Conservation (phyloP, 805 yeast genomes). For the Naumovozyma baii region DNA sequence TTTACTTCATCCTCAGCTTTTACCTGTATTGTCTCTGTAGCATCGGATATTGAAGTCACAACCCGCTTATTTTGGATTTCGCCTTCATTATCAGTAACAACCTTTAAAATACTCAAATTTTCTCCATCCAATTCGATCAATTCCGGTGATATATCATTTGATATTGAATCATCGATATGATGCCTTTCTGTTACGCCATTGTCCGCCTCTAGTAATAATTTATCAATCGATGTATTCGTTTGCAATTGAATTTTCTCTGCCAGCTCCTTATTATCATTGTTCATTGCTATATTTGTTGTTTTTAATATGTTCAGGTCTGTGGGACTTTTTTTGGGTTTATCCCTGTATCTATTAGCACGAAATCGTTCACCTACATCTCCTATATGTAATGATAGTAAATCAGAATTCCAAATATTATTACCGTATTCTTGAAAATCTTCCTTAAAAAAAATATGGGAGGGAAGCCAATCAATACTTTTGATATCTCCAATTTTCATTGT, state of each 20-base stretch:
- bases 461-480: background rate
- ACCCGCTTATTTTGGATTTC: too few relatives aligned
- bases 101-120: too few relatives aligned
- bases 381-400: background rate
- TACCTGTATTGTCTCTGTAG: too few relatives aligned
- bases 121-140: background rate
- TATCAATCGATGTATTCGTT: background rate
- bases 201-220: background rate
- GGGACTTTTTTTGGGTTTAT: background rate
- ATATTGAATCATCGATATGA: background rate
- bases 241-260: too few relatives aligned
- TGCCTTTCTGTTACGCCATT: background rate
- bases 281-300: too few relatives aligned
- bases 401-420: background rate
- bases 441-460: background rate
- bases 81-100: background rate
- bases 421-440: background rate
- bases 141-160: background rate
- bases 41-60: too few relatives aligned
- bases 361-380: background rate
- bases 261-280: too few relatives aligned
- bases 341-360: background rate
- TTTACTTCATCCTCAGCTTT: too few relatives aligned
- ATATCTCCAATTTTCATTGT: background rate
- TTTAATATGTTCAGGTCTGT: too few relatives aligned